Base-by-base conservation (phyloP, 2,329 filamentous ascomycete species). In the Ceratocystis harringtonii region DNA sequence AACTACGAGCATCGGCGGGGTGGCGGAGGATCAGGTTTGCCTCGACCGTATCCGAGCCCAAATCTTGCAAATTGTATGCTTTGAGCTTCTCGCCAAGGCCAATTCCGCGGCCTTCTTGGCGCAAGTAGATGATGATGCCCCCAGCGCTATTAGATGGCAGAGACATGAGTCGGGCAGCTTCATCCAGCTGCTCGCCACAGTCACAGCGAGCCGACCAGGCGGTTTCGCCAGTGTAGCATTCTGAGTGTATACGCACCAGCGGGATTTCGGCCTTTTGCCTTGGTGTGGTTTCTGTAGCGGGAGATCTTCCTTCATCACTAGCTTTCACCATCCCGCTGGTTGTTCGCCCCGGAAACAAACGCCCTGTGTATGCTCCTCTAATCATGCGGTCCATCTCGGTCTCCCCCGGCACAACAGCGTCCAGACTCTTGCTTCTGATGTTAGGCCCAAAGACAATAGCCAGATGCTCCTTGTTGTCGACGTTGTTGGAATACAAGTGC, bases 161-260 rank as follows among this genome's bases (percentile, higher is more conserved):
- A 17, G 88, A 87, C 94, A 99, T 99, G 1, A 99, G 78, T 30
- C 94, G 83, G 1, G 92, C 94, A 1, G 94, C 94, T 77, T 99
- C 94, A 74, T 99, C 94, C 1, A 99, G 81, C 74, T 99, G 94
- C 76, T 99, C 94, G 66, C 94, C 94, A 74, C 94, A 99, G 76
- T 99, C 94, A 77, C 94, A 99, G 32, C 94, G 86, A 44, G 94
- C 92, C 6, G 92, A 96, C 94, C 94, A 97, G 0, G 95, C 94
- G 0, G 94, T 99, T 79, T 99, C 94, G 67, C 94, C 94, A 0
- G 94, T 99, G 75, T 99, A 99, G 77, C 94, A 99, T 76, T 99
- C 94, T 2, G 90, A 95, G 75, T 99, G 94, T 72, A 99, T 99
- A 66, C 94, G 84, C 60, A 99, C 92, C 48, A 99, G 79, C 0